These are phyloP conservation scores for Cercospora nicotianae DNA, from an alignment of 2,329 filamentous ascomycete species.

Conservation along the genomic window DNA sequence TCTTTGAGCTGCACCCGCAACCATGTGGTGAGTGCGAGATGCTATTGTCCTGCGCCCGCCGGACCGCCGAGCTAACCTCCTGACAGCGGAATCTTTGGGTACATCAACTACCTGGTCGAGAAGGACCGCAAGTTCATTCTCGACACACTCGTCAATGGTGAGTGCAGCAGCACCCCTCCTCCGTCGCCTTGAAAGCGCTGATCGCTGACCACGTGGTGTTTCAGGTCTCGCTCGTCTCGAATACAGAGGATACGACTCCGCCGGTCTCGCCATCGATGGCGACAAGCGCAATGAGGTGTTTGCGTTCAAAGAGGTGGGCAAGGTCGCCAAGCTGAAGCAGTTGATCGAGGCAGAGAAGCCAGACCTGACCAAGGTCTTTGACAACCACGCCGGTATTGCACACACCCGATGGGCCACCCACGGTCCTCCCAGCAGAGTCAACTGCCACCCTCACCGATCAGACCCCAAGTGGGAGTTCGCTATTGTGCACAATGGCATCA, in stretches of 20 bases:
- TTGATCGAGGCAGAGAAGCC: conserved; percentile 81
- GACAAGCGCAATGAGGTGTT: conserved; percentile 98
- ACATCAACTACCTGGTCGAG: conserved; percentile 99
- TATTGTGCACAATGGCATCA: conserved; percentile 99
- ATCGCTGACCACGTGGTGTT: conserved; percentile 32
- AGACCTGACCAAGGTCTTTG: conserved; percentile 89
- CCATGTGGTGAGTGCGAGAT: conserved; percentile 13
- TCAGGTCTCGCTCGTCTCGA: conserved; percentile 90
- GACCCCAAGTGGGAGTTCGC: conserved; percentile 95
- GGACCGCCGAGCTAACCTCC: not conserved
- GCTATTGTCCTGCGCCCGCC: not conserved
- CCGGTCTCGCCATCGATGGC: conserved; percentile 91
- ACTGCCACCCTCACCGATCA: conserved; percentile 99
- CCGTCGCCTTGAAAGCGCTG: not conserved
- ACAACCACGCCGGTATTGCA: conserved; percentile 97
- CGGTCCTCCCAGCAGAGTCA: conserved; percentile 85
- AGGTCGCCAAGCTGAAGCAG: conserved; percentile 93
- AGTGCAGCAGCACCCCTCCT: conserved; percentile 41
- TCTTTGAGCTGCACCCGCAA: conserved; percentile 11
- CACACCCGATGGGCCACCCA: conserved; percentile 99
- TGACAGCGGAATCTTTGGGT: conserved; percentile 78
- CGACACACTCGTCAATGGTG: conserved; percentile 93
- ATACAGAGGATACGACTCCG: conserved; percentile 98
- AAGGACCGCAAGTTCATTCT: conserved; percentile 97
- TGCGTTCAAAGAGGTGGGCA: conserved; percentile 98